Percentiles rank a stretch among this genome's conserved stretches.
Conservation (phyloP, 2,329 filamentous ascomycete genomes). For the Venturia aucupariae region DNA sequence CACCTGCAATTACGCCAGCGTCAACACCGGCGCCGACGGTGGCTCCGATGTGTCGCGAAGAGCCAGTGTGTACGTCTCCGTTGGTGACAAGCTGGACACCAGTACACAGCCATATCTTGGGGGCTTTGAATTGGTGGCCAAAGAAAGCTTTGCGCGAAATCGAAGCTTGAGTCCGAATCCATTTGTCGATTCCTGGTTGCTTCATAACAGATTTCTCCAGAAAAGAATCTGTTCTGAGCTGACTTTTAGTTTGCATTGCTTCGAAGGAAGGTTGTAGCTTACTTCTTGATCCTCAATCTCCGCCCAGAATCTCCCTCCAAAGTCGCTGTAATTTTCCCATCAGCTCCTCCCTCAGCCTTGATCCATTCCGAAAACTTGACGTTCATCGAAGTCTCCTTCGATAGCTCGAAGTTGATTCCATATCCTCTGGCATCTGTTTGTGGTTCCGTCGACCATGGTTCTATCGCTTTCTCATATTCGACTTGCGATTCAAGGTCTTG, state of each 20-base stretch:
- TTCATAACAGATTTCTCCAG: conserved; percentile 15
- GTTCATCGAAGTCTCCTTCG: conserved; percentile 13
- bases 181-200: conserved; percentile 13
- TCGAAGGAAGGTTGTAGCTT: background rate
- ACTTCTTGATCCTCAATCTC: conserved; percentile 13
- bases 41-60: background rate
- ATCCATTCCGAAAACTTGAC: conserved; percentile 14
- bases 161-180: conserved; percentile 16
- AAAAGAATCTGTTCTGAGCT: conserved; percentile 11
- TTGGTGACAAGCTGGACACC: conserved; percentile 16
- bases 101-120: conserved; percentile 16
- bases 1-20: conserved; percentile 8
- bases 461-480: background rate
- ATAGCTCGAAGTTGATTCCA: conserved; percentile 15
- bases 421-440: conserved; percentile 14
- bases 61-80: conserved; percentile 14
- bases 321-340: conserved; percentile 3
- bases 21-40: conserved; percentile 11
- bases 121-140: conserved; percentile 13
- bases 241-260: conserved; percentile 10
- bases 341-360: conserved; percentile 5
- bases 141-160: conserved; percentile 11
- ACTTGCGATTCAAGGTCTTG: conserved; percentile 8
- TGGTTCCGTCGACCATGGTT: background rate
- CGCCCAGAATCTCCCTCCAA: conserved; percentile 14